phyloP scores from a whole-genome alignment of 306 rosid genomes.

The Dryas alaskensis region DNA sequence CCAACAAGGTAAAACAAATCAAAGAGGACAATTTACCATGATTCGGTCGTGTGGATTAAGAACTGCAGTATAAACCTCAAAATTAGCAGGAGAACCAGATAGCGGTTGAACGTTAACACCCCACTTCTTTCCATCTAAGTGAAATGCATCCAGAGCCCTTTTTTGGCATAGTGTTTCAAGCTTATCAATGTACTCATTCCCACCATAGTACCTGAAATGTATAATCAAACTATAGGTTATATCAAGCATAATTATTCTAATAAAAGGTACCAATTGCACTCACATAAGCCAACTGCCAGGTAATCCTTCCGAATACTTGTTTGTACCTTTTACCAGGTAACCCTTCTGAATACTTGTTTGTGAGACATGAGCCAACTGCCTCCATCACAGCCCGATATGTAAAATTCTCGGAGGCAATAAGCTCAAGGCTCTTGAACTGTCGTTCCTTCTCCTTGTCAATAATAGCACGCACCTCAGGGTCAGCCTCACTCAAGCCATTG shows the following conservation, averaged over 20 bases:
- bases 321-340: constrained; percentile 89
- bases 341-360: constrained; percentile 95
- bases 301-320: too few species aligned
- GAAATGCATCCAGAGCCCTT: constrained; percentile 88
- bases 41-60: constrained; percentile 92
- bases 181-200: constrained; percentile 89
- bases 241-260: neutral
- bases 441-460: constrained; percentile 71
- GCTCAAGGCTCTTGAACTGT: constrained; percentile 89
- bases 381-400: constrained; percentile 97
- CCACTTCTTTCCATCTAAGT: constrained; percentile 69
- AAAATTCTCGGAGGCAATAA: constrained; percentile 95
- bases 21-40: constrained; percentile 56
- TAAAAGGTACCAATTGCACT: neutral
- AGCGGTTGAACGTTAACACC: constrained; percentile 95
- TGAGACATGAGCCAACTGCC: constrained; percentile 95
- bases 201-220: constrained; percentile 81
- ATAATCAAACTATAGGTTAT: neutral
- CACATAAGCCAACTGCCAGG: neutral
- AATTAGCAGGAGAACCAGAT: constrained; percentile 97
- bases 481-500: constrained; percentile 66
- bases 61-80: constrained; percentile 89
- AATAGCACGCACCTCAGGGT: constrained; percentile 73
- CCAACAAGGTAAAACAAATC: neutral
- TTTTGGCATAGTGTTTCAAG: constrained; percentile 87